Percentiles rank a stretch among this genome's conserved stretches.
Conservation (phyloP, 2,329 filamentous ascomycete genomes). For the Hymenoscyphus occultus region DNA sequence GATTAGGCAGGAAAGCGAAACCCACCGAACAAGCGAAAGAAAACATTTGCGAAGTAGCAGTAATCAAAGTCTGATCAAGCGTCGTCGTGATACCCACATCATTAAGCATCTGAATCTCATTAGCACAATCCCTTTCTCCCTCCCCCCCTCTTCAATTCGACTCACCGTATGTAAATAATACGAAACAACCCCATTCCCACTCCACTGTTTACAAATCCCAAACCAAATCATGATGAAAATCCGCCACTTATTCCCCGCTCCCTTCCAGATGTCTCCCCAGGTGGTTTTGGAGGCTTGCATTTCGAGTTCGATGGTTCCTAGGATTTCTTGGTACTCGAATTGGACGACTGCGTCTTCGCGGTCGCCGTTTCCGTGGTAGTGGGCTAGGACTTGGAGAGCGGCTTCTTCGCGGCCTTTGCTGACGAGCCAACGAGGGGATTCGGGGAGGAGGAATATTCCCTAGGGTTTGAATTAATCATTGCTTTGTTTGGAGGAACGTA, state of each 20-base stretch:
- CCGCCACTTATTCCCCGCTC: constrained; percentile 11
- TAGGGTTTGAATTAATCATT: not conserved
- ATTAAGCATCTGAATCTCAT: constrained; percentile 18
- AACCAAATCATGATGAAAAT: constrained; percentile 18
- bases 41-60: constrained; percentile 31
- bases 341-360: constrained; percentile 37
- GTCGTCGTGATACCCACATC: constrained; percentile 24
- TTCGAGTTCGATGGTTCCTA: constrained; percentile 41
- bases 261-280: constrained; percentile 2
- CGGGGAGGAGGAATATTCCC: constrained; percentile 36
- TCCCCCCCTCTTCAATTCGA: too few relatives aligned
- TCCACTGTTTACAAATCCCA: constrained; percentile 27
- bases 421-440: constrained; percentile 40
- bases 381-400: constrained; percentile 47
- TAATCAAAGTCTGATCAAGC: constrained; percentile 27
- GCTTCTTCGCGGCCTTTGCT: constrained; percentile 46
- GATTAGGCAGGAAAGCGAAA: constrained; percentile 44
- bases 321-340: constrained; percentile 41
- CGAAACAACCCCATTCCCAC: constrained; percentile 24
- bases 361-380: constrained; percentile 42
- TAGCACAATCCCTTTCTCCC: not conserved
- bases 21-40: constrained; percentile 43
- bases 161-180: constrained; percentile 39
- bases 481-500: not conserved
- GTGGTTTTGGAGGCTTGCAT: constrained; percentile 21